phyloP scores from a whole-genome alignment of 331 rosid genomes.

The Quercus tomentella region DNA sequence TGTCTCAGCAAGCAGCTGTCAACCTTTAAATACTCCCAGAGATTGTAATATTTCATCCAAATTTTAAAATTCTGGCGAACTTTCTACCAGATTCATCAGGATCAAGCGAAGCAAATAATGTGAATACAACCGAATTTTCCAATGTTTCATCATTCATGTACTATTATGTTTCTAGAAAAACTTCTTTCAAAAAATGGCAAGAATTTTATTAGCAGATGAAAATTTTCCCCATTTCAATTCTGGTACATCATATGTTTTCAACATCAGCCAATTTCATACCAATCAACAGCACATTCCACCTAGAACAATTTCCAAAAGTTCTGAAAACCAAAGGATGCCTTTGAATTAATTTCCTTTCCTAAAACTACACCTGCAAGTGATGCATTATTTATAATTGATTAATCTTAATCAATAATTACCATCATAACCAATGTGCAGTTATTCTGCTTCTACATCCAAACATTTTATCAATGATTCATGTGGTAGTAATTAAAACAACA shows the following conservation, averaged over 20 bases:
- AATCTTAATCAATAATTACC: background rate
- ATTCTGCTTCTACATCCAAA: background rate
- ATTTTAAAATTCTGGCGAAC: background rate
- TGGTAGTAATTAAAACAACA: slow-evolving; percentile 11
- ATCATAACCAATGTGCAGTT: background rate
- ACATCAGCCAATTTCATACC: background rate
- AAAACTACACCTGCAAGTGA: background rate
- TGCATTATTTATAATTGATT: background rate
- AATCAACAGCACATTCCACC: background rate
- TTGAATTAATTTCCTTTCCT: background rate
- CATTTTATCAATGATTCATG: slow-evolving; percentile 10
- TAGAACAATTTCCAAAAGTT: background rate
- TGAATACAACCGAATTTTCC: background rate
- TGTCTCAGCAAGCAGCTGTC: background rate
- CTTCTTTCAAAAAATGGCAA: background rate
- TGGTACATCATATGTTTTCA: background rate
- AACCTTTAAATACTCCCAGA: background rate
- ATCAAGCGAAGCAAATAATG: background rate
- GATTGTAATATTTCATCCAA: background rate
- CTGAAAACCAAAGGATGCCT: background rate
- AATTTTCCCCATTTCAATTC: background rate
- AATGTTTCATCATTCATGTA: background rate
- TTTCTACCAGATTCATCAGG: background rate
- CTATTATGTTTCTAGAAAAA: background rate
- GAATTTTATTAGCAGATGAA: background rate